Conservation (phyloP, 805 yeast species). For the Scheffersomyces amazonensis region DNA sequence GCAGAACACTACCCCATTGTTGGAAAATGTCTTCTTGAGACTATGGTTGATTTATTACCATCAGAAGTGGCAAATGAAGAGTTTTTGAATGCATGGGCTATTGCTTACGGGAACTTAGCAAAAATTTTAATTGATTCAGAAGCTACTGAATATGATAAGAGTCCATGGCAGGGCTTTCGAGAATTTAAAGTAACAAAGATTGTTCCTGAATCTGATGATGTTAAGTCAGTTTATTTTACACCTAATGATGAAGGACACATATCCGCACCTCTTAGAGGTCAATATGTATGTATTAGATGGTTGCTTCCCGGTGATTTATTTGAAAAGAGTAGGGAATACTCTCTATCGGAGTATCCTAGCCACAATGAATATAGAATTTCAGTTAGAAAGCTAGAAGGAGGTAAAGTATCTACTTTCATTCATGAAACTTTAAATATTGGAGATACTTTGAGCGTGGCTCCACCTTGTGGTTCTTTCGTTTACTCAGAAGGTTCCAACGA, state of each 20-base stretch:
- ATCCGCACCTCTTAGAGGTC: conserved; percentile 47
- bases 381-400: conserved; percentile 48
- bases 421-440: conserved; percentile 49
- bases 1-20: conserved; percentile 69
- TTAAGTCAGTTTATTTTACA: conserved; percentile 50
- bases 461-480: conserved; percentile 58
- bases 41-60: conserved; percentile 56
- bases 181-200: conserved; percentile 44
- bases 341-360: conserved; percentile 42
- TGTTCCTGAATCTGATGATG: conserved; percentile 42
- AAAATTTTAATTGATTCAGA: conserved; percentile 58
- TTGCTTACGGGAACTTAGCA: conserved; percentile 65
- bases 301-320: conserved; percentile 30
- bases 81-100: conserved; percentile 61
- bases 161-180: conserved; percentile 57
- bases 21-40: conserved; percentile 52
- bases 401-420: conserved; percentile 49
- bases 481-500: conserved; percentile 26
- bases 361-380: conserved; percentile 51
- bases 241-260: conserved; percentile 38
- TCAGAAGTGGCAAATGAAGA: conserved; percentile 54
- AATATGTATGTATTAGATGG: conserved; percentile 40
- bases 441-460: conserved; percentile 46
- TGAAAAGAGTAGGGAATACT: conserved; percentile 56
- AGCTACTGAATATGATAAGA: conserved; percentile 38